A percentile compares a stretch with the other conserved stretches of the same genome.
Evolutionary conservation across 2,329 filamentous ascomycete species (phyloP).

Genomic region (Neopestalotiopsis clavispora): DNA sequence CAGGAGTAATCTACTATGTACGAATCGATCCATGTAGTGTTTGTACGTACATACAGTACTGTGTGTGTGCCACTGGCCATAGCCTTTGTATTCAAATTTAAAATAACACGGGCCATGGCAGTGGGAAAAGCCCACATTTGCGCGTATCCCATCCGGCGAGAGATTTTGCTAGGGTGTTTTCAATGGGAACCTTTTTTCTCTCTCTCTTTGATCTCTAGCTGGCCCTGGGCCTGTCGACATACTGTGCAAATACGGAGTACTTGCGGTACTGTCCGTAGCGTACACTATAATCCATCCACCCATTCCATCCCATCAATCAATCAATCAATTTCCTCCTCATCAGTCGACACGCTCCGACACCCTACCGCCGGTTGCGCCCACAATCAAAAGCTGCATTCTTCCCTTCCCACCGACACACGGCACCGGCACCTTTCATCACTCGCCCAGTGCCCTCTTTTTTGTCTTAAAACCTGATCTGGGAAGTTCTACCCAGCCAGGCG

Average conservation of each 20-base stretch:
- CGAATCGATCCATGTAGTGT: not conserved
- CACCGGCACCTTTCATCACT: not conserved
- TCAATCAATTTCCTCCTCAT: not conserved
- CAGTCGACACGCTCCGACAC: not conserved
- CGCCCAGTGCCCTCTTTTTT: not conserved
- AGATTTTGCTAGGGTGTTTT: conserved; percentile 12
- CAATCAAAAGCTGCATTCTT: conserved; percentile 16
- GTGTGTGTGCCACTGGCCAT: not conserved
- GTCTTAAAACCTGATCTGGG: conserved; percentile 14
- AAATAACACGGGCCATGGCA: not conserved
- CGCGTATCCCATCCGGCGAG: conserved; percentile 9
- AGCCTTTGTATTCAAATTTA: not conserved
- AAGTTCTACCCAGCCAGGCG: conserved; percentile 7
- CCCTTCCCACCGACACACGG: not conserved
- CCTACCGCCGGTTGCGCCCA: conserved; percentile 11
- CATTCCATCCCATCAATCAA: conserved; percentile 1
- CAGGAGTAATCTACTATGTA: not conserved
- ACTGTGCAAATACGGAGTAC: not conserved
- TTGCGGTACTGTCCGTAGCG: not conserved
- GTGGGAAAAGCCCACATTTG: not conserved
- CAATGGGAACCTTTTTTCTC: conserved; percentile 5
- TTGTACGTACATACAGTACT: not conserved
- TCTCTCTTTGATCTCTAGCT: not conserved
- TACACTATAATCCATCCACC: not conserved
- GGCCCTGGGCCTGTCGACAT: not conserved